Percentiles rank a stretch among this genome's conserved stretches.
Conservation (phyloP, 306 rosid genomes). For the Inga laurina region DNA sequence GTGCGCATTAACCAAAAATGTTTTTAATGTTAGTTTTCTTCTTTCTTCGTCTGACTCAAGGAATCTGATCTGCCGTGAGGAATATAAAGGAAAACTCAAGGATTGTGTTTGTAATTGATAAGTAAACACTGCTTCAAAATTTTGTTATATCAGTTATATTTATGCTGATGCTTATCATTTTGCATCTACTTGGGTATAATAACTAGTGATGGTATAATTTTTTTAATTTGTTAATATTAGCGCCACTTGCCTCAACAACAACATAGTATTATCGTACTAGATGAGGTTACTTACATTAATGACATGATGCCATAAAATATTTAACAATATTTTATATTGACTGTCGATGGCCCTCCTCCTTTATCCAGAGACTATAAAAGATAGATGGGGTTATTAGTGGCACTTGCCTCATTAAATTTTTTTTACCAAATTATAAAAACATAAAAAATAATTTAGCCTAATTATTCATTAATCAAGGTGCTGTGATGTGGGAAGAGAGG, state of each 20-base stretch:
- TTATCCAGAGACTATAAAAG: too few relatives aligned
- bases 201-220: too few relatives aligned
- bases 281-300: too few relatives aligned
- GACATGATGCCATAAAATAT: too few relatives aligned
- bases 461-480: background rate
- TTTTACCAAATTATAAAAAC: background rate
- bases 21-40: background rate
- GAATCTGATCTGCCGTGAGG: background rate
- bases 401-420: too few relatives aligned
- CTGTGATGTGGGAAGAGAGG: background rate
- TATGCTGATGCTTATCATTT: background rate
- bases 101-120: background rate
- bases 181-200: background rate
- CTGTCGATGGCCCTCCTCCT: too few relatives aligned
- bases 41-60: background rate
- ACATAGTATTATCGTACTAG: rapidly evolving
- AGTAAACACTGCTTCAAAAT: background rate
- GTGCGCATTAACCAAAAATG: background rate
- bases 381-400: too few relatives aligned
- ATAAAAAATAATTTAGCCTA: background rate
- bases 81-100: background rate
- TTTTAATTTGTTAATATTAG: too few relatives aligned
- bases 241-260: too few relatives aligned
- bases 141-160: background rate
- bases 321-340: too few relatives aligned